Percentiles rank a stretch among this genome's conserved stretches.
phyloP scores from a whole-genome alignment of 495 filamentous ascomycete genomes.

The Daldinia grandis region DNA sequence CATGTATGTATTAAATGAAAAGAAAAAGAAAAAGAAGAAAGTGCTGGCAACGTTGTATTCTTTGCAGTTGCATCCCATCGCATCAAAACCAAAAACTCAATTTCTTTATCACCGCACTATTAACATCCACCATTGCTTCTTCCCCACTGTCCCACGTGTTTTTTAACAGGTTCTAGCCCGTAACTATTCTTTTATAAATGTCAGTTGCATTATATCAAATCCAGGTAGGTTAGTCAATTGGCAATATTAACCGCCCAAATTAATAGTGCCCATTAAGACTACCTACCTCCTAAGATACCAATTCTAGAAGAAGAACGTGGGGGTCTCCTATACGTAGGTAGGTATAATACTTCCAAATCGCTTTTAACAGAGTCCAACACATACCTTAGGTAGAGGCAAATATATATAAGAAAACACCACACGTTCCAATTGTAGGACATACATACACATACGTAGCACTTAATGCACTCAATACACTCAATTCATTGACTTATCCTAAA shows the following conservation, averaged over 20 bases:
- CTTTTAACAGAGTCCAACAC: no score
- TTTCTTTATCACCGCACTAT: neutral
- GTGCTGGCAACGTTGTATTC: conserved; percentile 21
- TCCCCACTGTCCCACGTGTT: conserved; percentile 29
- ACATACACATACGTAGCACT: neutral
- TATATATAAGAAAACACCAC: no score
- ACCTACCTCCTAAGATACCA: no score
- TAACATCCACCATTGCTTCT: conserved; percentile 4
- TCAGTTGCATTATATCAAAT: neutral
- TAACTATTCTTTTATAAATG: neutral
- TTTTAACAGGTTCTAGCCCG: conserved; percentile 1
- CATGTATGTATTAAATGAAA: neutral
- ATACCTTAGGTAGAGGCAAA: no score
- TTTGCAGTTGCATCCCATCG: conserved; percentile 28
- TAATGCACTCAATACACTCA: no score
- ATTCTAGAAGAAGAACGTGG: conserved; percentile 4
- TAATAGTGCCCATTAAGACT: neutral
- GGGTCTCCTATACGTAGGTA: neutral
- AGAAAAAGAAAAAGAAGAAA: conserved; percentile 6
- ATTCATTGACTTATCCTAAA: no score
- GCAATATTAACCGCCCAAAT: neutral
- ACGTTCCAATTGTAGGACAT: no score
- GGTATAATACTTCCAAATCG: neutral
- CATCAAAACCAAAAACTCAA: conserved; percentile 23
- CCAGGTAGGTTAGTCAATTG: no score